A percentile compares a stretch with the other conserved stretches of the same genome.
These are phyloP conservation scores for Tetradesmus lagerheimii DNA, from an alignment of 139 green algal genomes.

Conservation along the genomic window DNA sequence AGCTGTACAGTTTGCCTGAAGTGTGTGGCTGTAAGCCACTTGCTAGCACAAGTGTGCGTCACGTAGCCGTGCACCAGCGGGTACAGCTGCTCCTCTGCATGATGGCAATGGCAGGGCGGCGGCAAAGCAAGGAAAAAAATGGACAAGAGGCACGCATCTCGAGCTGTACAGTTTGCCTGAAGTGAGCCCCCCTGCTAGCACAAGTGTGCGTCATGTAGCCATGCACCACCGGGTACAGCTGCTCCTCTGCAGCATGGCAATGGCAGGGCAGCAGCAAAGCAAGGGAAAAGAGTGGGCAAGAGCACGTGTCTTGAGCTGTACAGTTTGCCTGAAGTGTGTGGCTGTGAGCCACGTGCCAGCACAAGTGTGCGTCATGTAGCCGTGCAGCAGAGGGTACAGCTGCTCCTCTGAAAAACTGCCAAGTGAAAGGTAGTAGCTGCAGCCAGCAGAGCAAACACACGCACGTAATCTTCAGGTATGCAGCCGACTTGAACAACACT, in stretches of 20 bases:
- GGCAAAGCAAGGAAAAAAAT: background rate
- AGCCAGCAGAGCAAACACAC: background rate
- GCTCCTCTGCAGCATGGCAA: background rate
- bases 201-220: background rate
- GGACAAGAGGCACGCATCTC: background rate
- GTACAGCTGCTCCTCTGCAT: background rate
- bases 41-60: no score
- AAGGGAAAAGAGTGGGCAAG: background rate
- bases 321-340: background rate
- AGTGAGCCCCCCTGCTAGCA: no score
- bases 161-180: background rate
- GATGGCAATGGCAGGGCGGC: background rate
- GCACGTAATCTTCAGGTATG: background rate
- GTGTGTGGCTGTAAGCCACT: background rate
- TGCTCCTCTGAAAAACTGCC: slow-evolving; percentile 24
- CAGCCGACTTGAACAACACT: background rate
- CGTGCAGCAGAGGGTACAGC: background rate
- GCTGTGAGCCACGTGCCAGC: no score
- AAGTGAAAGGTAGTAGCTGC: no score
- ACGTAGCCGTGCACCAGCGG: background rate
- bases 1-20: background rate
- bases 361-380: background rate
- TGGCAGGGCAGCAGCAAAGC: background rate
- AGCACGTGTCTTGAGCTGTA: background rate
- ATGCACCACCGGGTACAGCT: slow-evolving; percentile 2